phyloP scores from a whole-genome alignment of 768 basidiomycete genomes.

The Piloderma croceum region DNA sequence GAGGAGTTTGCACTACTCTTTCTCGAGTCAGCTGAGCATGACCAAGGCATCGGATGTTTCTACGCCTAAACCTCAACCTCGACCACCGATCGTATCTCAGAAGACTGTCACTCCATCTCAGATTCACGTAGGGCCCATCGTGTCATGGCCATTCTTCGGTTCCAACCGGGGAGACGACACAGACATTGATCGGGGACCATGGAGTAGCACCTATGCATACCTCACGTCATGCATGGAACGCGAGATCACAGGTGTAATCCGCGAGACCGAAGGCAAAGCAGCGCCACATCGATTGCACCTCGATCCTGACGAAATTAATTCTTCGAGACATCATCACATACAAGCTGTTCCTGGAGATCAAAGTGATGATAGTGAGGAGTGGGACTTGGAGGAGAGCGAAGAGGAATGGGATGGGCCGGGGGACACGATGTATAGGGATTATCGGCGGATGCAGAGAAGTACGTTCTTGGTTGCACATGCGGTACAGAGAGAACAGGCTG shows the following conservation, averaged over 20 bases:
- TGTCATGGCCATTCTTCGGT: conserved; percentile 90
- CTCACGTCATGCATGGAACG: conserved; percentile 60
- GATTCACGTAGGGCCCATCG: conserved; percentile 66
- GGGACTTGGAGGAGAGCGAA: conserved; percentile 74
- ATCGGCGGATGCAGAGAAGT: conserved; percentile 72
- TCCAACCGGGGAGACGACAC: conserved; percentile 69
- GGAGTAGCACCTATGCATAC: conserved; percentile 56
- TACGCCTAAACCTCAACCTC: not conserved
- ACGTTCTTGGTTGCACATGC: conserved; percentile 76
- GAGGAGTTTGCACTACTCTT: conserved; percentile 34
- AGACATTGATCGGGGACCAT: conserved; percentile 79
- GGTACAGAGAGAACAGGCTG: conserved; percentile 53
- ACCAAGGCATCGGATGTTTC: conserved; percentile 11
- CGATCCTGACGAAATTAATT: conserved; percentile 70
- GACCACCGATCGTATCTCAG: conserved; percentile 6
- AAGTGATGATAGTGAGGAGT: conserved; percentile 75
- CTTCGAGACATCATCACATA: conserved; percentile 65
- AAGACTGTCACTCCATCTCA: not conserved
- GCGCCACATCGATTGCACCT: conserved; percentile 75
- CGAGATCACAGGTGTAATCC: conserved; percentile 68
- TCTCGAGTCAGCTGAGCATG: conserved; percentile 36
- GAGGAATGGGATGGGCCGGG: conserved; percentile 77
- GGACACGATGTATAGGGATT: conserved; percentile 76
- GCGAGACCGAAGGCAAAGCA: conserved; percentile 72
- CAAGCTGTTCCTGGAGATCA: conserved; percentile 65